Base-by-base conservation (phyloP, 2,329 filamentous ascomycete genomes). In the Beauveria caledonica region DNA sequence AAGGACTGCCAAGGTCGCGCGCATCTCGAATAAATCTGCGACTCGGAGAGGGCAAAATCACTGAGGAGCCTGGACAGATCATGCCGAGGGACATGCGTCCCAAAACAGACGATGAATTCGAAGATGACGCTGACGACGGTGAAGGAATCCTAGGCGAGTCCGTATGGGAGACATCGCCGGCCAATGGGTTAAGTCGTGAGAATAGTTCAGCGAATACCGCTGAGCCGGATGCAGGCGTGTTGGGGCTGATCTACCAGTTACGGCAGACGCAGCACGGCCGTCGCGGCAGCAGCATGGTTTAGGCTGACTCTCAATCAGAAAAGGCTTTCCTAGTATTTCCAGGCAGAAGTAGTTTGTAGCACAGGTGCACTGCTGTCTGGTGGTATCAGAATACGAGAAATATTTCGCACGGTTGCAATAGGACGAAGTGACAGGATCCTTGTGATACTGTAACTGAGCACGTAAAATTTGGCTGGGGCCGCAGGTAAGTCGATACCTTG, bases 211-310 rank as follows among this genome's bases (percentile, higher is more conserved):
- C 72, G 6, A 74, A 74, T 19, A 73, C 72, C 0, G 76, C 76
- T 11, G 79, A 79, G 45, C 72, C 77, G 3, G 81, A 82, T 15
- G 76, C 78, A 2, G 82, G 83, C 1, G 82, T 86, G 2, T 72
- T 86, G 49, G 80, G 79, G 5, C 74, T 86, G 66, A 79, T 86
- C 62, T 81, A 82, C 63, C 81, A 85, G 67, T 77, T 85, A 61
- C 81, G 82, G 65, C 80, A 84, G 68, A 78, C 80, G 23, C 80
- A 84, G 64, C 74, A 81, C 65, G 77, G 79, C 49, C 76, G 80
- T 40, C 72, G 78, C 59, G 71, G 70, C 15, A 73, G 73, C n/a
- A 74, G 77, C 27, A 71, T 77, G 56, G 65, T 73, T 42, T 69
- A 53, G 58, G 39, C 23, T 36, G 49, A 19, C 27, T 25, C 42